Conservation (phyloP, 768 basidiomycete species). For the Russula brevipes region DNA sequence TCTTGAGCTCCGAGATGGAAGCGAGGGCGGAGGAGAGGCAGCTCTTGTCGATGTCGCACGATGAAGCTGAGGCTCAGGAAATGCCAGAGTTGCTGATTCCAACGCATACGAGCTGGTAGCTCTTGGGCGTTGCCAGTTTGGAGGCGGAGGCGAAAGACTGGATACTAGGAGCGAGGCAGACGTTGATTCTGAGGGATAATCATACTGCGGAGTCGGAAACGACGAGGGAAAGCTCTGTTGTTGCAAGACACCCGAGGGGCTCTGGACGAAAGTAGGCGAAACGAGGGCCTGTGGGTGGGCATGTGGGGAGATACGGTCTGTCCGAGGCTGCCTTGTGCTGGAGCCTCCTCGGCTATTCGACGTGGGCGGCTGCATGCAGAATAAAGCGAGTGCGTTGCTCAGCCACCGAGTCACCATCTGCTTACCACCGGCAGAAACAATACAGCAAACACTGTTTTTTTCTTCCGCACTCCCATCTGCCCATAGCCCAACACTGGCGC, state of each 20-base stretch:
- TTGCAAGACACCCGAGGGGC: background rate
- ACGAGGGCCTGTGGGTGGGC: background rate
- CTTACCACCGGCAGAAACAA: too few relatives aligned
- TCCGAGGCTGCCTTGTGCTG: slow-evolving; percentile 7
- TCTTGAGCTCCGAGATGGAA: background rate
- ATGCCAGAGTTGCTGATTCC: slow-evolving; percentile 33
- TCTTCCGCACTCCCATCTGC: background rate
- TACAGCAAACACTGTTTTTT: background rate
- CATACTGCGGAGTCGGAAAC: slow-evolving; percentile 7
- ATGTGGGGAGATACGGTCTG: background rate
- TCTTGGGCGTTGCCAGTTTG: slow-evolving; percentile 21
- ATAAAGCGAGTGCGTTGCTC: background rate
- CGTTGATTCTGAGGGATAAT: background rate
- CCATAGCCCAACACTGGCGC: slow-evolving; percentile 12
- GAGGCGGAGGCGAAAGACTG: background rate
- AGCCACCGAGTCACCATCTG: background rate
- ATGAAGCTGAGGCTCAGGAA: slow-evolving; percentile 51
- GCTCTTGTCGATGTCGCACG: slow-evolving; percentile 40
- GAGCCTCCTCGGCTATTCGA: slow-evolving; percentile 3
- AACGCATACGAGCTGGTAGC: slow-evolving; percentile 22
- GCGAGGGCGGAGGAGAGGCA: slow-evolving; percentile 23
- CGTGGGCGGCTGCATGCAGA: background rate
- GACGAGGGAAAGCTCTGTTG: background rate
- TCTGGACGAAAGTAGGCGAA: background rate
- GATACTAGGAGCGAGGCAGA: background rate